Evolutionary conservation across 768 basidiomycete genomes (phyloP), one percentile per base, ranked within the genome.

Genomic region (Pulveroboletus sp.): DNA sequence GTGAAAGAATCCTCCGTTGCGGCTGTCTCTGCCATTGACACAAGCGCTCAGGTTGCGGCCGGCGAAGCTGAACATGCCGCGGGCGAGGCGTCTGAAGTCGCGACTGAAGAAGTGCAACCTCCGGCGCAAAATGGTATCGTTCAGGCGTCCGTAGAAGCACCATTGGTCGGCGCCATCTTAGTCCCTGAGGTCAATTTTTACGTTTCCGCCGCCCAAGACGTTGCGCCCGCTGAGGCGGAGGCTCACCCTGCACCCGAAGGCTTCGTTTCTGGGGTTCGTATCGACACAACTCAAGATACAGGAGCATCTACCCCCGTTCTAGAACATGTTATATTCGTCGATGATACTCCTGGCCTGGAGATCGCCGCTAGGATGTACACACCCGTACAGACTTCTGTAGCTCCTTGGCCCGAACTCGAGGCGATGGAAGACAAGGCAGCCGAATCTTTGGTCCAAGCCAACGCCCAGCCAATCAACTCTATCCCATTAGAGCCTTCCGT

Each of bases 341-440:
- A 62, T 28, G 60, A 59, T 21, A 53, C 44, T 11, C 33, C 26
- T 17, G 38, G 41, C 15, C 18, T 36, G 11, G 38, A 27, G 39
- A 36, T 26, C 4, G 14, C 33, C 39, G 7, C 28, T 2, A 49
- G 50, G 7, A 39, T 27, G 36, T 4, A 28, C 30, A 37, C 35
- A 26, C 5, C 26, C 17, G 14, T 43, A 37, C 27, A 49, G 11
- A 26, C 39, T 35, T 28, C 15, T 18, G 21, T 35, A 6, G n/a
- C 11, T 3, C 27, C 14, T 13, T 14, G 27, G 24, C 28, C 33
- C 30, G 36, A 35, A 28, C 37, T 44, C 4, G 21, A 40, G 10
- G 42, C 26, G 28, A 41, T 41, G 2, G 43, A 39, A 49, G 43
- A 37, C 17, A 26, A 46, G 17, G 33, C 49, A 33, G 28, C 17